Evolutionary conservation across 2,329 filamentous ascomycete species (phyloP), one percentile per base, ranked within the genome.

Genomic region (Alternaria alternata): DNA sequence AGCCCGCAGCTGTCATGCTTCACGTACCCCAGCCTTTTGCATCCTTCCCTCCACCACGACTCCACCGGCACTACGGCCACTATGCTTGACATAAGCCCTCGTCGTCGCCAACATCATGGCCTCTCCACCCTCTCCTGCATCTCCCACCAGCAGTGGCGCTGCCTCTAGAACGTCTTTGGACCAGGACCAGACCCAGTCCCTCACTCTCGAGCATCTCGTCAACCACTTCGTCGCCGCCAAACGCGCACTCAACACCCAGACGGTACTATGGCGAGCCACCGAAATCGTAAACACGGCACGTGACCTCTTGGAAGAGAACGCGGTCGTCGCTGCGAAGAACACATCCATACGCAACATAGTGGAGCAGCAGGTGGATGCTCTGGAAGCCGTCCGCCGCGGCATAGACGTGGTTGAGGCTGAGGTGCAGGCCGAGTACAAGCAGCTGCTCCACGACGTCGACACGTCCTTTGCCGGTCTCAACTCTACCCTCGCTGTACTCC

Each of bases 191-290:
- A 72, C 79, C 51, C 77, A 77, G 49, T 72, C 78, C 30, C 80
- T 81, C 32, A 78, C 78, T 24, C 86, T 96, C 72, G 92, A 96
- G 69, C 88, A 88, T 24, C 88, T 98, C 43, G 91, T 97, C 57
- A 87, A 88, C 54, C 89, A 96, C 79, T 89, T 97, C 36, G 88
- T 97, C 41, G 89, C 91, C 30, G 91, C 94, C 8, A 97, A 97
- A 77, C 88, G 92, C 44, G 94, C 94, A 1, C 86, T 98, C 5
- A 91, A 91, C 16, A 93, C 93, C 11, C 93, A 96, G 76, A 88
- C 85, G 42, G 89, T 91, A 61, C 92, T 97, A 52, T 89, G 92
- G 75, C 91, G 92, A 61, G 94, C 93, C 66, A 94, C 95, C 74
- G 91, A 96, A 72, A 89, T 97, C 57, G 91, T 95, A 44, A 92